A percentile compares a stretch with the other conserved stretches of the same genome.
Conservation (phyloP, 2,329 filamentous ascomycete species). For the Ceratocystis destructans region DNA sequence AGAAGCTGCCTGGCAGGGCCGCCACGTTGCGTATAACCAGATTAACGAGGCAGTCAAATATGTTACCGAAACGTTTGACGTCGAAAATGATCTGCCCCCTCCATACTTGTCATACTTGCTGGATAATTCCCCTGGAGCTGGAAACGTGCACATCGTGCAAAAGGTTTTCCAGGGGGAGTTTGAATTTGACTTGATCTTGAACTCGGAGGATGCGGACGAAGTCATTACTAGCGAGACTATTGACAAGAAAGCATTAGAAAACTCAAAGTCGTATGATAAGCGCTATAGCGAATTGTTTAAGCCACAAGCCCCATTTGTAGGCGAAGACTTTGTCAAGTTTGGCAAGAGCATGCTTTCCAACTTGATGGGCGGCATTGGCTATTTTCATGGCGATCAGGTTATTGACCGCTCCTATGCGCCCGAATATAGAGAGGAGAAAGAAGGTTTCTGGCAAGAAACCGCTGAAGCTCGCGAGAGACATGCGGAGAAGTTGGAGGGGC, state of each 20-base stretch:
- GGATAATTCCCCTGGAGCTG: conserved; percentile 49
- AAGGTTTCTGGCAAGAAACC: conserved; percentile 89
- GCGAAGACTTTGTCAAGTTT: conserved; percentile 61
- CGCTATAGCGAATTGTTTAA: conserved; percentile 58
- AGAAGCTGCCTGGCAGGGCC: conserved; percentile 71
- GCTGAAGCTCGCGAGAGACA: conserved; percentile 61
- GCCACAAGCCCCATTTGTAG: conserved; percentile 61
- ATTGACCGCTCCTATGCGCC: conserved; percentile 84
- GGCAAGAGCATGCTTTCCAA: conserved; percentile 89
- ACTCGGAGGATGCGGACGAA: conserved; percentile 50
- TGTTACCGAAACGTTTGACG: conserved; percentile 36
- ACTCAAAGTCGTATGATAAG: conserved; percentile 55
- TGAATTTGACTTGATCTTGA: conserved; percentile 81
- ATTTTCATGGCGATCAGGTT: conserved; percentile 79
- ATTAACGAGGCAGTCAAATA: conserved; percentile 38
- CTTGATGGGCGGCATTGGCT: conserved; percentile 82
- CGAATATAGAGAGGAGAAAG: conserved; percentile 89
- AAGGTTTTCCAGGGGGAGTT: conserved; percentile 84
- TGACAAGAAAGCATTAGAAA: conserved; percentile 52
- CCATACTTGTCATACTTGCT: conserved; percentile 78
- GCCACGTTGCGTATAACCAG: conserved; percentile 46
- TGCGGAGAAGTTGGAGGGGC: conserved; percentile 58
- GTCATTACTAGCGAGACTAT: conserved; percentile 48
- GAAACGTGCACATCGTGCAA: conserved; percentile 79
- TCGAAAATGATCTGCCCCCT: conserved; percentile 60